A percentile compares a stretch with the other conserved stretches of the same genome.
Conservation (phyloP, 768 basidiomycete species). For the Lactifluus rugatus region DNA sequence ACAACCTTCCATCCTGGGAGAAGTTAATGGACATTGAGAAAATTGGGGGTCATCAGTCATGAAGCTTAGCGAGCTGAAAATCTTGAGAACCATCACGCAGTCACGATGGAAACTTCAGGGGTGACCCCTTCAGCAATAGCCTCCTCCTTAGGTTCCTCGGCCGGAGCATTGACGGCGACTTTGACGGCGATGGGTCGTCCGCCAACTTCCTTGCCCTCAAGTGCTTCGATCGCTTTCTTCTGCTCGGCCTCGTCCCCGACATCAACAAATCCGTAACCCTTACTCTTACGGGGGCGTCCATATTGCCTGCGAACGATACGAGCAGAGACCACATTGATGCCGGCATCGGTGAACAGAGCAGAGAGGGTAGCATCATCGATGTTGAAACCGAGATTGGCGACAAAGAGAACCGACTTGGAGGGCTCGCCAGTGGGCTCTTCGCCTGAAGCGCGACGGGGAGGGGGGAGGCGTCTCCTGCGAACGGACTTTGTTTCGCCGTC, state of each 20-base stretch:
- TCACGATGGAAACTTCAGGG: conserved; percentile 17
- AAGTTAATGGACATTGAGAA: conserved; percentile 14
- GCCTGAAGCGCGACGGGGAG: conserved; percentile 58
- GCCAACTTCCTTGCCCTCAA: conserved; percentile 81
- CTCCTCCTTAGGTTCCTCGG: conserved; percentile 30
- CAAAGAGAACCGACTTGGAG: conserved; percentile 84
- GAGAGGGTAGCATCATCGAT: conserved; percentile 78
- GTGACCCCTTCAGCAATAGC: conserved; percentile 17
- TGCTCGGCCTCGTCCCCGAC: conserved; percentile 85
- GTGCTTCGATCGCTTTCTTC: conserved; percentile 77
- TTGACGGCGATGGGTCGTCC: conserved; percentile 87
- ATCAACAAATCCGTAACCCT: conserved; percentile 98
- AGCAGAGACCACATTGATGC: conserved; percentile 72
- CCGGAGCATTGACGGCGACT: conserved; percentile 82
- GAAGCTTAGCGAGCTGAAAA: neutral
- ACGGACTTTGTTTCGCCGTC: conserved; percentile 33
- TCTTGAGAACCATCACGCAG: conserved; percentile 12
- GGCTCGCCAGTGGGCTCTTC: conserved; percentile 83
- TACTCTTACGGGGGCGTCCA: conserved; percentile 79
- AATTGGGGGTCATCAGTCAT: conserved; percentile 16
- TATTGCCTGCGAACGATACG: conserved; percentile 82
- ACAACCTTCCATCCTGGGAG: conserved; percentile 17
- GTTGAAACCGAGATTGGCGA: conserved; percentile 95
- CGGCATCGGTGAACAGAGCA: conserved; percentile 78
- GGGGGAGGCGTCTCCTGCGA: conserved; percentile 50